phyloP scores from a whole-genome alignment of 352 stramenopile species.

The Pythium phragmiticola region DNA sequence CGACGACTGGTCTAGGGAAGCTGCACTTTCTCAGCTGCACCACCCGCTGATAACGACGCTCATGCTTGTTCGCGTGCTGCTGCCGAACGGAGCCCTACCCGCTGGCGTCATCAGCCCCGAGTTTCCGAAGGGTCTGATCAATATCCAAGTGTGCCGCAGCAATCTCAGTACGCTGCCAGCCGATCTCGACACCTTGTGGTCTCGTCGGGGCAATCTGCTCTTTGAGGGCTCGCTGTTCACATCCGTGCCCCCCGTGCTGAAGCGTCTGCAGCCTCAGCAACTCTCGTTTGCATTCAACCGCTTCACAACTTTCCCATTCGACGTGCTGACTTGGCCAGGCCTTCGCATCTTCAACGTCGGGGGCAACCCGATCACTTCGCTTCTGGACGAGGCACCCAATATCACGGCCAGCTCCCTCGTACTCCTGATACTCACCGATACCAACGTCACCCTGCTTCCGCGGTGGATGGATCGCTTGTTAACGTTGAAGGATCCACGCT shows the following conservation, averaged over 20 bases:
- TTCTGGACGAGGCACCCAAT: background rate
- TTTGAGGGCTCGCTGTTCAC: constrained; percentile 15
- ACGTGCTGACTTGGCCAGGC: background rate
- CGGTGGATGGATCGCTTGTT: constrained; percentile 12
- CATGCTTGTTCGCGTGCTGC: constrained; percentile 22
- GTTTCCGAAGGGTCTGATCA: constrained; percentile 13
- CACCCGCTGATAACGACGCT: constrained; percentile 26
- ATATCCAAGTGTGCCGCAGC: constrained; percentile 21
- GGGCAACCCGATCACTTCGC: background rate
- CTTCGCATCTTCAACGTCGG: constrained; percentile 1
- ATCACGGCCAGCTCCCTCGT: background rate
- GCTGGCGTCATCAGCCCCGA: constrained; percentile 6
- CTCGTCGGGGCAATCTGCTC: background rate
- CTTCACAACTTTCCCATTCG: constrained; percentile 12
- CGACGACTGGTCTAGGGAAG: constrained; percentile 22
- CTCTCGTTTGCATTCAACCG: constrained; percentile 14
- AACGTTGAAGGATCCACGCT: background rate
- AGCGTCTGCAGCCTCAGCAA: constrained; percentile 1
- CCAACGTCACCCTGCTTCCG: constrained; percentile 9
- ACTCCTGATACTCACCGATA: background rate
- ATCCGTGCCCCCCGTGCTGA: constrained; percentile 1
- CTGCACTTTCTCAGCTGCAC: constrained; percentile 29
- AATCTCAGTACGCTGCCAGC: constrained; percentile 16
- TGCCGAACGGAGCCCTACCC: constrained; percentile 18
- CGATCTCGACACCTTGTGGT: constrained; percentile 19